Evolutionary conservation across 1,139 yeast species (phyloP).

Genomic region (Pneumocystis murina): DNA sequence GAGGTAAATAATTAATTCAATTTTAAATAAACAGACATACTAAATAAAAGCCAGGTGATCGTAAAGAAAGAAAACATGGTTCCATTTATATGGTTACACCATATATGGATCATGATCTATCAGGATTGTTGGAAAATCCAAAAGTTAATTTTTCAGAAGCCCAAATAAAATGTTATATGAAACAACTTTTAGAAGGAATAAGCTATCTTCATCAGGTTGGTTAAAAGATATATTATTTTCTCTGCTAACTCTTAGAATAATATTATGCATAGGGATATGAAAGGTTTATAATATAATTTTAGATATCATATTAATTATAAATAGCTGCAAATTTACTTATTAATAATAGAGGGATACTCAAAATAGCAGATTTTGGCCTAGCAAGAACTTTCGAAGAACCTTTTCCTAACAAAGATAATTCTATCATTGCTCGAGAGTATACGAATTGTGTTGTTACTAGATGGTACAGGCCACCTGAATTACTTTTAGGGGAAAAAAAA

Average conservation of each 20-base stretch:
- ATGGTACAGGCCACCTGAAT: constrained; percentile 95
- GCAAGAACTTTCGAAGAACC: constrained; percentile 70
- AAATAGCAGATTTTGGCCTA: constrained; percentile 86
- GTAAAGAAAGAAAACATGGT: constrained; percentile 21
- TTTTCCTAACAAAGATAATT: constrained; percentile 52
- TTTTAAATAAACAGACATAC: constrained; percentile 22
- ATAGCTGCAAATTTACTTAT: constrained; percentile 73
- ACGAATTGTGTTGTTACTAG: constrained; percentile 95
- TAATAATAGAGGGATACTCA: constrained; percentile 59
- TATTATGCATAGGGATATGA: constrained; percentile 80
- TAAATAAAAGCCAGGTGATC: constrained; percentile 23
- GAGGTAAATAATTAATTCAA: constrained; percentile 20
- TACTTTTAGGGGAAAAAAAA: constrained; percentile 78
- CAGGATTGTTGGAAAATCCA: constrained; percentile 83
- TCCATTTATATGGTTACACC: constrained; percentile 77
- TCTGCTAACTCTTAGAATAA: constrained; percentile 19
- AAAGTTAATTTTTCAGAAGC: constrained; percentile 42
- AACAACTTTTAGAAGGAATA: constrained; percentile 63
- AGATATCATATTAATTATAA: neutral
- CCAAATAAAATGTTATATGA: constrained; percentile 73
- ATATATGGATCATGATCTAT: constrained; percentile 83
- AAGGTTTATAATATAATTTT: constrained; percentile 20
- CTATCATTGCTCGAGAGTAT: constrained; percentile 42
- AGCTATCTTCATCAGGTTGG: constrained; percentile 54
- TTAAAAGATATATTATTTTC: neutral